Evolutionary conservation across 2,329 filamentous ascomycete genomes (phyloP).

Genomic region (Aureobasidium leucospermi): DNA sequence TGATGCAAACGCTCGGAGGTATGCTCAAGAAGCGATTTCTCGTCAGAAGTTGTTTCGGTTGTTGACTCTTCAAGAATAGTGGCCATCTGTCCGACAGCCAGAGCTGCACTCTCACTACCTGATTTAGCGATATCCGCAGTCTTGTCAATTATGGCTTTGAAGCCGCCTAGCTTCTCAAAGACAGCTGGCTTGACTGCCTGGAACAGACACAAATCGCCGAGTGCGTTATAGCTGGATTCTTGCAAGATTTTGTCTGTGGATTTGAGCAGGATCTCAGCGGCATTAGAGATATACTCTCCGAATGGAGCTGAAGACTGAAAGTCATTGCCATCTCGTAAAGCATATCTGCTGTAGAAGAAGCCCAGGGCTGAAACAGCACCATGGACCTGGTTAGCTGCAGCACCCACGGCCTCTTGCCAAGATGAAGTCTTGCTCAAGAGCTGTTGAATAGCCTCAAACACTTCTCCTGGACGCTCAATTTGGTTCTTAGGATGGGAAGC

Average conservation of each 20-base stretch:
- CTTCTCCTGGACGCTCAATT: slow-evolving; percentile 31
- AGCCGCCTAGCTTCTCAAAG: slow-evolving; percentile 14
- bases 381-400: slow-evolving; percentile 51
- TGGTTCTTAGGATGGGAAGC: slow-evolving; percentile 50
- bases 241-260: slow-evolving; percentile 50
- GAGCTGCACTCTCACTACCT: slow-evolving; percentile 73
- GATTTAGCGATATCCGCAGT: slow-evolving; percentile 65
- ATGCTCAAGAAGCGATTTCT: slow-evolving; percentile 38
- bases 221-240: slow-evolving; percentile 49
- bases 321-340: slow-evolving; percentile 37
- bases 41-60: slow-evolving; percentile 26
- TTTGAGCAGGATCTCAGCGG: slow-evolving; percentile 47
- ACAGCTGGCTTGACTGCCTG: slow-evolving; percentile 42
- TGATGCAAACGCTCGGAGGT: slow-evolving; percentile 64
- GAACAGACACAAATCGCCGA: slow-evolving; percentile 57
- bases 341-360: slow-evolving; percentile 50
- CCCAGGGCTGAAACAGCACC: slow-evolving; percentile 53
- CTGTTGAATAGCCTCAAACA: slow-evolving; percentile 37
- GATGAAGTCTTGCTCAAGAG: slow-evolving; percentile 41
- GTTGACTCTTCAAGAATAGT: slow-evolving; percentile 49
- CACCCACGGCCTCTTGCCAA: slow-evolving; percentile 56
- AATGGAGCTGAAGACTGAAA: slow-evolving; percentile 19
- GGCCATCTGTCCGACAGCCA: slow-evolving; percentile 70
- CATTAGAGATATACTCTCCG: slow-evolving; percentile 35
- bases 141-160: slow-evolving; percentile 47